Evolutionary conservation across 2,329 filamentous ascomycete species (phyloP).

Genomic region (Colletotrichum salicis): DNA sequence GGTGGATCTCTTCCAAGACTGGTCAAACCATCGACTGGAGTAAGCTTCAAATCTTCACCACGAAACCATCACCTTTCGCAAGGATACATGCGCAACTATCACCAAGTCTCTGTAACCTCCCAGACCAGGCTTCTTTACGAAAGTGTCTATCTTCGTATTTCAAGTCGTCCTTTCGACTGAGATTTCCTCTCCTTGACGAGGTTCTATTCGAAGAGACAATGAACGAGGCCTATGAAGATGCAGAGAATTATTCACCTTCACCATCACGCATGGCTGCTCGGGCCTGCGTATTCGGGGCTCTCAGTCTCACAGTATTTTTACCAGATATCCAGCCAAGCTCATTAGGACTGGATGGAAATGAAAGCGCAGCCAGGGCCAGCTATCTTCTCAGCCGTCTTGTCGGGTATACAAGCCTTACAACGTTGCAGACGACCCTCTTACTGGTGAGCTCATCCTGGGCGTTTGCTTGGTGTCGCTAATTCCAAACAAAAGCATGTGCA

Average conservation of each 20-base stretch:
- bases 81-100: not conserved
- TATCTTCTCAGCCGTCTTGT: not conserved
- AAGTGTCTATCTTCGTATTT: not conserved
- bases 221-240: not conserved
- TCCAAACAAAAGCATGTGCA: not conserved
- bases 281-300: not conserved
- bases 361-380: not conserved
- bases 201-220: constrained; percentile 1
- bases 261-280: not conserved
- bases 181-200: not conserved
- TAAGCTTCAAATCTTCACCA: constrained; percentile 5
- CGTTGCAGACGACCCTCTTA: not conserved
- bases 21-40: constrained; percentile 17
- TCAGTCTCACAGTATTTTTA: not conserved
- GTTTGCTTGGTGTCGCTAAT: not conserved
- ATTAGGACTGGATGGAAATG: not conserved
- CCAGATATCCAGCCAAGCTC: not conserved
- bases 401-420: not conserved
- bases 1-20: constrained; percentile 14
- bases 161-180: not conserved
- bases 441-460: not conserved
- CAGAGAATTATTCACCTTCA: not conserved
- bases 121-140: not conserved
- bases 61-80: not conserved
- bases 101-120: not conserved